These are phyloP conservation scores for Beta lomatogona DNA, from an alignment of 179 eudicot species.

Conservation along the genomic window DNA sequence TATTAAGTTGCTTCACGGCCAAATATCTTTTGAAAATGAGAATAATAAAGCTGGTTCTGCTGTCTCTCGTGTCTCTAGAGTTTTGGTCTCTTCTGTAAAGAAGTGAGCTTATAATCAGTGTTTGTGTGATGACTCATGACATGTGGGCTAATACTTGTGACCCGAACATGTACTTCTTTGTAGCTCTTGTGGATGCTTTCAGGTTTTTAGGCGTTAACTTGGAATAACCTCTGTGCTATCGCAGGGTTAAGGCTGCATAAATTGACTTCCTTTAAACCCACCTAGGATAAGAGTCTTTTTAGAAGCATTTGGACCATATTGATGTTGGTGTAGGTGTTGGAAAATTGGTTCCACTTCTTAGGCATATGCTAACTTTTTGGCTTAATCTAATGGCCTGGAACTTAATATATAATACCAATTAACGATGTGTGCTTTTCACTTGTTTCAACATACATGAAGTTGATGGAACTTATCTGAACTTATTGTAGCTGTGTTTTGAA, in stretches of 20 bases:
- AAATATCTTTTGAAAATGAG: not conserved
- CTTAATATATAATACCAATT: not conserved
- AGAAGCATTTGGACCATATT: not conserved
- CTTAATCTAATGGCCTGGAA: not conserved
- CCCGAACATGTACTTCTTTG: not conserved
- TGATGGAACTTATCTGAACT: too few species aligned
- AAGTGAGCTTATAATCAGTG: not conserved
- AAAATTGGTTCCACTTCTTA: not conserved
- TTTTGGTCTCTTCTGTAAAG: conserved; percentile 5
- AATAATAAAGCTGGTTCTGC: not conserved
- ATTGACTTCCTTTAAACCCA: not conserved
- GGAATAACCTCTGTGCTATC: not conserved
- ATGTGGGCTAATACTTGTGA: not conserved
- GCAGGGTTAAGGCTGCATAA: not conserved
- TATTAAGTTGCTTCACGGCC: not conserved
- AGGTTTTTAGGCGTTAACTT: not conserved
- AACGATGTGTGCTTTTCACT: too few species aligned
- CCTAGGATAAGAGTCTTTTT: not conserved
- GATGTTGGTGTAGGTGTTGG: not conserved
- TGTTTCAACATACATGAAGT: too few species aligned
- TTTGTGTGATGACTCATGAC: not conserved
- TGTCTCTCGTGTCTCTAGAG: not conserved
- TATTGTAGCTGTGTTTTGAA: too few species aligned
- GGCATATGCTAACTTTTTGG: not conserved
- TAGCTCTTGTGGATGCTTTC: not conserved